phyloP scores from a whole-genome alignment of 176 grass and related monocot genomes.

The Avena eriantha region DNA sequence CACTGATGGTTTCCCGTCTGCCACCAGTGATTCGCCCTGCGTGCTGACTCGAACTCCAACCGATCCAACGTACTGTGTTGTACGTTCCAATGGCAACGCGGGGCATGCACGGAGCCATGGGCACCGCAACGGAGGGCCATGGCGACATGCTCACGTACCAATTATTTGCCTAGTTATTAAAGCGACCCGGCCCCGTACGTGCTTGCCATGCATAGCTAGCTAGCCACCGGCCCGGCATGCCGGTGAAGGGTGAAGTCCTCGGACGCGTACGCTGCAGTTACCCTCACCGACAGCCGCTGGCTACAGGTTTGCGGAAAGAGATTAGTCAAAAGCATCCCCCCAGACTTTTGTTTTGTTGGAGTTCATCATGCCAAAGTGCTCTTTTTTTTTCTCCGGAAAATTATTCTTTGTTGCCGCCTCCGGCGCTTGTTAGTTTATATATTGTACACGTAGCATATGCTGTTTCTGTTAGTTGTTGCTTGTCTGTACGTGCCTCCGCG shows the following conservation, averaged over 20 bases:
- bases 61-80: background rate
- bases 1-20: background rate
- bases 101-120: background rate
- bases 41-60: background rate
- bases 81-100: background rate
- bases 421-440: background rate
- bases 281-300: background rate
- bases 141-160: background rate
- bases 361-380: background rate
- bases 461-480: background rate
- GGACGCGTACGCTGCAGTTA: conserved; percentile 1
- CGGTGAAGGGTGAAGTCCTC: background rate
- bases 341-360: background rate
- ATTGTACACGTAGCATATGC: background rate
- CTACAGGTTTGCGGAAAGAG: background rate
- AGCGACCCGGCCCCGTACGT: conserved; percentile 6
- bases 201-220: background rate
- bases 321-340: background rate
- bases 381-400: background rate
- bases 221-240: background rate
- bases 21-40: conserved; percentile 7
- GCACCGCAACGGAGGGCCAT: background rate
- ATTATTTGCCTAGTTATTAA: conserved; percentile 12
- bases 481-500: background rate
- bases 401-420: background rate